Percentiles rank a stretch among this genome's conserved stretches.
Evolutionary conservation across 2,329 filamentous ascomycete genomes (phyloP).

Genomic region (Colletotrichum cuscutae): DNA sequence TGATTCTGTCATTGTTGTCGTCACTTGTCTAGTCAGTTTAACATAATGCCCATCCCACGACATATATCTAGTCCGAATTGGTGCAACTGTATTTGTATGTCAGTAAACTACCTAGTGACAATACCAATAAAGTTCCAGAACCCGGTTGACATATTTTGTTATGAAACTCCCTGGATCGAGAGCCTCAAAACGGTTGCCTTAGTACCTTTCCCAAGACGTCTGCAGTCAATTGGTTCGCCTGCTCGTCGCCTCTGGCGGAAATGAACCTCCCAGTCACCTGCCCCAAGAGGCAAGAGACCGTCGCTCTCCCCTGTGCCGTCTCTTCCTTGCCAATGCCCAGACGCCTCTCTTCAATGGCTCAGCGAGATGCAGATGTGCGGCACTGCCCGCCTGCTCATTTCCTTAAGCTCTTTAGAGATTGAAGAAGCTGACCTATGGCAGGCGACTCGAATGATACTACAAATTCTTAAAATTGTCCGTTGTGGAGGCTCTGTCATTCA

Average conservation of each 20-base stretch:
- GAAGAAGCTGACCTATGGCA: background rate
- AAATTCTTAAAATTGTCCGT: background rate
- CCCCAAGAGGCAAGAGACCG: background rate
- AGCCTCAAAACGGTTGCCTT: background rate
- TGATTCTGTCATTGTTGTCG: background rate
- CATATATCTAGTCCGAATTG: background rate
- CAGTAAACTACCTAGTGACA: background rate
- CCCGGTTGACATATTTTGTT: background rate
- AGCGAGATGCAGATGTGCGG: background rate
- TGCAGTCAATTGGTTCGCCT: background rate
- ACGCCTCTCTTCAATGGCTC: background rate
- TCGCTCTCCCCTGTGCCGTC: background rate
- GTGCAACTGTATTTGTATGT: background rate
- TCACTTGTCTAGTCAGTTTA: background rate
- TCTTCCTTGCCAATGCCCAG: background rate
- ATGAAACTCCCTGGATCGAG: background rate
- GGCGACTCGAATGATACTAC: background rate
- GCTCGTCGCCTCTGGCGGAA: no score
- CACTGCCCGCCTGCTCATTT: background rate
- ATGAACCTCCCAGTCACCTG: slow-evolving; percentile 5
- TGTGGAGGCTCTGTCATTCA: background rate
- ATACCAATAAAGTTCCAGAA: background rate
- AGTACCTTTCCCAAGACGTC: background rate
- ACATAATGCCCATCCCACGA: background rate
- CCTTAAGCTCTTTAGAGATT: background rate